A percentile compares a stretch with the other conserved stretches of the same genome.
These are phyloP conservation scores for Rosa lucieae DNA, from an alignment of 306 rosid genomes.

Conservation along the genomic window DNA sequence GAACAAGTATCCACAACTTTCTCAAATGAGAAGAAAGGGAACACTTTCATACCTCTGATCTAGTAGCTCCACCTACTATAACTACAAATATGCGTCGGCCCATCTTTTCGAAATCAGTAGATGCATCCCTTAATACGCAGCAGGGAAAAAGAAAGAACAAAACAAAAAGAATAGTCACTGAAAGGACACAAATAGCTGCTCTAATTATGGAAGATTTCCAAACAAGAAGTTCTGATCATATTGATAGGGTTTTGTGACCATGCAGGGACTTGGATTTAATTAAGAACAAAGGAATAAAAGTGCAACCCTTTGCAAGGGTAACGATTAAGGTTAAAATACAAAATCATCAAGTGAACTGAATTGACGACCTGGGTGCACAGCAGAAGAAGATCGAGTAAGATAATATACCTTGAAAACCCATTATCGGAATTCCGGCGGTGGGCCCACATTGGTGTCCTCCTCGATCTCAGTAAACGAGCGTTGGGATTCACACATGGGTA, in stretches of 20 bases:
- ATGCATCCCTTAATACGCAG: slow-evolving; percentile 45
- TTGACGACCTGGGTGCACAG: background rate
- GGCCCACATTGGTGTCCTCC: slow-evolving; percentile 84
- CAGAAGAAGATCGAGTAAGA: background rate
- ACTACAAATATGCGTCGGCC: slow-evolving; percentile 84
- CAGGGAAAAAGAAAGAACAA: background rate
- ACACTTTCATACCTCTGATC: slow-evolving; percentile 73
- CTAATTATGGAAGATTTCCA: background rate
- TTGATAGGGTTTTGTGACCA: background rate
- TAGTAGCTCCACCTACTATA: slow-evolving; percentile 90
- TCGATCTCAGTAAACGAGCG: slow-evolving; percentile 86
- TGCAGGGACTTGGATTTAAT: background rate
- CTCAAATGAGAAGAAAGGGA: background rate
- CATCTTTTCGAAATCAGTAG: slow-evolving; percentile 81
- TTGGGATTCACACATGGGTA: slow-evolving; percentile 84
- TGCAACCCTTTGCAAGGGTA: background rate
- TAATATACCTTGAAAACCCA: slow-evolving; percentile 78
- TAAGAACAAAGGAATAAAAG: background rate
- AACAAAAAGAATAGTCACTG: slow-evolving; percentile 6
- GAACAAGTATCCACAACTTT: slow-evolving; percentile 3
- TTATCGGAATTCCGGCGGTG: slow-evolving; percentile 81
- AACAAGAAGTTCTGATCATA: background rate
- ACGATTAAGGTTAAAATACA: background rate
- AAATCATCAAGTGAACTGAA: background rate
- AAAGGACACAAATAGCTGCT: background rate